These are phyloP conservation scores for Orbilia javanica DNA, from an alignment of 2,329 filamentous ascomycete genomes.

Conservation along the genomic window DNA sequence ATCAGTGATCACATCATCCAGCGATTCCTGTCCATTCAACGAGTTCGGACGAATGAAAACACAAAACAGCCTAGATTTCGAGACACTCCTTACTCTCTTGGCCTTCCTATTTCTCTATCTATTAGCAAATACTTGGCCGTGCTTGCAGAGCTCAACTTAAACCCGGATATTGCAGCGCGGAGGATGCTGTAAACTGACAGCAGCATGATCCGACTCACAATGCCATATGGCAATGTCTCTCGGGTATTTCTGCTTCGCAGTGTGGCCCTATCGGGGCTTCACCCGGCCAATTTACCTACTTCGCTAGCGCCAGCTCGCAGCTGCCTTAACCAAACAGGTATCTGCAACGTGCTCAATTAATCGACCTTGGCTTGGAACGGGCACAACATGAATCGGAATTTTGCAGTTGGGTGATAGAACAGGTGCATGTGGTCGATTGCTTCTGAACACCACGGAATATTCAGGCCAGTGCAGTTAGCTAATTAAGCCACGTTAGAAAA, in stretches of 20 bases:
- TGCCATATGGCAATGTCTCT: too few species aligned
- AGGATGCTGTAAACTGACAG: neutral
- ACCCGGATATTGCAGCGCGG: neutral
- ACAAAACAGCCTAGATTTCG: neutral
- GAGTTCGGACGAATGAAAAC: neutral
- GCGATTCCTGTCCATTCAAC: conserved; percentile 1
- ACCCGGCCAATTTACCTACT: neutral
- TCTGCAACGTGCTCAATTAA: neutral
- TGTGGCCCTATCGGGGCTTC: conserved; percentile 1
- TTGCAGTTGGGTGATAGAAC: too few species aligned
- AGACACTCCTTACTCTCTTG: neutral
- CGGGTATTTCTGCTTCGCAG: neutral
- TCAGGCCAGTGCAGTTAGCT: neutral
- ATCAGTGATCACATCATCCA: neutral
- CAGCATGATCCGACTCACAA: neutral
- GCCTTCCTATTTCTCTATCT: neutral
- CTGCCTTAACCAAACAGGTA: too few species aligned
- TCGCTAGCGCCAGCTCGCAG: neutral
- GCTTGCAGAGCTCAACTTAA: neutral
- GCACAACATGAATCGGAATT: neutral
- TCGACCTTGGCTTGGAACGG: neutral
- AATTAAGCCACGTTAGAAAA: too few species aligned
- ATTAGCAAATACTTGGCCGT: neutral
- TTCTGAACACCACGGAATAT: neutral
- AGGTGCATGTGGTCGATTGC: neutral